Percentiles rank a stretch among this genome's conserved stretches.
Conservation (phyloP, 2,329 filamentous ascomycete species). For the Sporothrix variecibatus region DNA sequence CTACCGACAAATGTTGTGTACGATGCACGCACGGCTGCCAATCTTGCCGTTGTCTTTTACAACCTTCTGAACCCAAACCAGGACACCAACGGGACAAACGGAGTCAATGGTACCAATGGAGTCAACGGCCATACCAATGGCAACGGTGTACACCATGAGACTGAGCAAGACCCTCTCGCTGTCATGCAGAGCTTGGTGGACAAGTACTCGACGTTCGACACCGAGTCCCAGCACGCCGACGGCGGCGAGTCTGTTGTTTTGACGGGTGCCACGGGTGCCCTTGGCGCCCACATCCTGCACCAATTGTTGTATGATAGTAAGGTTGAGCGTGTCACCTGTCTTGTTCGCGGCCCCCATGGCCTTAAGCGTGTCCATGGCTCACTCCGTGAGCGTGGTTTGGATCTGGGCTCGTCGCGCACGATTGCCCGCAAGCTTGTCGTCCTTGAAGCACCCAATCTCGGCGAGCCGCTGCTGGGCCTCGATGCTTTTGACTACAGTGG, state of each 20-base stretch:
- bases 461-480: slow-evolving; percentile 40
- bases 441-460: slow-evolving; percentile 25
- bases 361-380: slow-evolving; percentile 27
- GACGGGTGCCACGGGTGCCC: slow-evolving; percentile 48
- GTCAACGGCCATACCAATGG: neutral
- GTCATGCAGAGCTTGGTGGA: slow-evolving; percentile 49
- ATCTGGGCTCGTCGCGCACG: neutral
- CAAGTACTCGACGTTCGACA: slow-evolving; percentile 45
- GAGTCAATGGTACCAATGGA: neutral
- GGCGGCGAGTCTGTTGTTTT: slow-evolving; percentile 33
- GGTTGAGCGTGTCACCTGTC: slow-evolving; percentile 41
- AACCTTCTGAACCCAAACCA: slow-evolving; percentile 22
- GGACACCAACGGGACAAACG: slow-evolving; percentile 30
- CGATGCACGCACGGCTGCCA: slow-evolving; percentile 43
- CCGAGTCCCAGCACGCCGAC: slow-evolving; percentile 15
- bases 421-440: slow-evolving; percentile 23
- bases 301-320: slow-evolving; percentile 42
- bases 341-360: slow-evolving; percentile 27
- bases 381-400: slow-evolving; percentile 24
- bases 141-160: neutral
- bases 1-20: slow-evolving; percentile 46
- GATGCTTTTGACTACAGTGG: slow-evolving; percentile 34
- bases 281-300: slow-evolving; percentile 44
- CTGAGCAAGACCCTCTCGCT: neutral
- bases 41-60: slow-evolving; percentile 41